phyloP scores from a whole-genome alignment of 306 rosid species.

The Ammopiptanthus mongolicus region DNA sequence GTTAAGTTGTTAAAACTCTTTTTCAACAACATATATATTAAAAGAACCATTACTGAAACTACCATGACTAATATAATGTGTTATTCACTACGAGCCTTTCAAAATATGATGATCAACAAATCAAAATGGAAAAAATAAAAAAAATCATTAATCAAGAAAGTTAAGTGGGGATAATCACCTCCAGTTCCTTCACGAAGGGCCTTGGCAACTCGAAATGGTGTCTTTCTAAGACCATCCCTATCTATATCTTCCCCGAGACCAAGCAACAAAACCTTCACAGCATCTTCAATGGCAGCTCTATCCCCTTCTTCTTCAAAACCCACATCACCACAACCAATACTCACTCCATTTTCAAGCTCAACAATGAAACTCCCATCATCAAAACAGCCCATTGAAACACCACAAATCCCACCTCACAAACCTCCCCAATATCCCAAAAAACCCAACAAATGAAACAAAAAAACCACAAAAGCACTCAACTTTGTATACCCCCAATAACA shows the following conservation, averaged over 20 bases:
- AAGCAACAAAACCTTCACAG: slow-evolving; percentile 71
- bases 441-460: background rate
- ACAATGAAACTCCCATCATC: slow-evolving; percentile 55
- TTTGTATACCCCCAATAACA: background rate
- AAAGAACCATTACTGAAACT: background rate
- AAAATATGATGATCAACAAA: too few relatives aligned
- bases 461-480: background rate
- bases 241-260: slow-evolving; percentile 84
- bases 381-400: slow-evolving; percentile 73
- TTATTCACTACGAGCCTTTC: background rate
- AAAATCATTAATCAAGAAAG: background rate
- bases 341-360: slow-evolving; percentile 62
- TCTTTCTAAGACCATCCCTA: slow-evolving; percentile 82
- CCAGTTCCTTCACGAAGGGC: slow-evolving; percentile 90
- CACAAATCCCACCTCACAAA: slow-evolving; percentile 2
- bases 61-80: background rate
- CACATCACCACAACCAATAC: slow-evolving; percentile 13
- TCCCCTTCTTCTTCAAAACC: slow-evolving; percentile 40
- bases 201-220: slow-evolving; percentile 92
- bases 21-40: background rate
- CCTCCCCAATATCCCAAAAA: background rate
- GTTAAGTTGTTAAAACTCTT: background rate
- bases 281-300: slow-evolving; percentile 57
- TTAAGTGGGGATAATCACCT: slow-evolving; percentile 36
- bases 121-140: background rate